Percentiles rank a stretch among this genome's conserved stretches.
phyloP scores from a whole-genome alignment of 202 grass and related monocot genomes.

The Zoysia matrella region DNA sequence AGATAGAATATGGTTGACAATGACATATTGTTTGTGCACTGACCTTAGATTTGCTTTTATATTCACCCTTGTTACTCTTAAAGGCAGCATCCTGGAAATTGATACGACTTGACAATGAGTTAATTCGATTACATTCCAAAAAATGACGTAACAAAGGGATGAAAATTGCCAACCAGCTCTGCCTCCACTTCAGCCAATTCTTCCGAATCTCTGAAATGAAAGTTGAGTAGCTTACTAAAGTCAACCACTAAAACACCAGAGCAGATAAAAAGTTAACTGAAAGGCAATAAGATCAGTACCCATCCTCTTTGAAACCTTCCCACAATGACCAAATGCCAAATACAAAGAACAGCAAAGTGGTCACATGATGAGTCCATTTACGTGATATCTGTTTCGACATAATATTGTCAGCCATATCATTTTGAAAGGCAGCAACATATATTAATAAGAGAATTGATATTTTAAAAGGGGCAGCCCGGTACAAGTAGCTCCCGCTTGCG shows the following conservation, averaged over 20 bases:
- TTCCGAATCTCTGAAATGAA: conserved; percentile 66
- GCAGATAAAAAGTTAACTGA: conserved; percentile 27
- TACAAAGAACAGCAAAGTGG: conserved; percentile 85
- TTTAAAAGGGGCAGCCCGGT: not conserved
- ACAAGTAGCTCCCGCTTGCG: not conserved
- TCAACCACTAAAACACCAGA: conserved; percentile 32
- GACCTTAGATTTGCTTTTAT: conserved; percentile 80
- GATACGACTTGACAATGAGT: conserved; percentile 40
- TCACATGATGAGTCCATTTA: conserved; percentile 93
- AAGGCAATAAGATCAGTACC: conserved; percentile 51
- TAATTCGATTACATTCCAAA: conserved; percentile 29
- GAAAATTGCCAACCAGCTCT: conserved; percentile 70
- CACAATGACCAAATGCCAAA: conserved; percentile 98
- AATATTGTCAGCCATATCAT: conserved; percentile 31
- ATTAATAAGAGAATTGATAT: not conserved
- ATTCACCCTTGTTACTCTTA: conserved; percentile 70
- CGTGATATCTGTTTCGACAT: conserved; percentile 79
- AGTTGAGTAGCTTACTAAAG: conserved; percentile 7
- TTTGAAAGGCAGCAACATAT: not conserved
- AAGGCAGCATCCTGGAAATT: conserved; percentile 78
- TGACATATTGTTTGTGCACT: conserved; percentile 19
- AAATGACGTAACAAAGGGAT: conserved; percentile 28
- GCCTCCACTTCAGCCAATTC: conserved; percentile 94
- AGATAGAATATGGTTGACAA: not conserved
- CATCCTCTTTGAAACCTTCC: conserved; percentile 89